These are phyloP conservation scores for Talaromyces sp. DNA, from an alignment of 2,329 filamentous ascomycete genomes.

Conservation along the genomic window DNA sequence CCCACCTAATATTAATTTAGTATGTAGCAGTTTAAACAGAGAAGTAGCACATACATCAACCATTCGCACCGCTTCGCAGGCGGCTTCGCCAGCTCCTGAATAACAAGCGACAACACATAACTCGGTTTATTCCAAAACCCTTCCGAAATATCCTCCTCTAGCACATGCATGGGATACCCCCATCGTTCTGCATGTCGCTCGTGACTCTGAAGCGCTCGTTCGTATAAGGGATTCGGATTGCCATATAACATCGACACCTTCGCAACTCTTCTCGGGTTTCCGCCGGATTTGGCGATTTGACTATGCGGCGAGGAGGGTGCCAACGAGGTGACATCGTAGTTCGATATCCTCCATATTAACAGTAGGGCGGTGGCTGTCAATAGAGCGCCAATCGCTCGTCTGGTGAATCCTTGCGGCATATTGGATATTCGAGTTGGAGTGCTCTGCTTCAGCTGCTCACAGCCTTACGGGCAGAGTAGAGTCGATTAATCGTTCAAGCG, in stretches of 20 bases:
- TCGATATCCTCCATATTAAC: conserved; percentile 16
- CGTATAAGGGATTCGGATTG: conserved; percentile 31
- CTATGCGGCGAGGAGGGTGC: not conserved
- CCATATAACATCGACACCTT: conserved; percentile 37
- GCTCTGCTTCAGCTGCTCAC: not conserved
- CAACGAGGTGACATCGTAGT: conserved; percentile 1
- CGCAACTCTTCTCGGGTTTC: conserved; percentile 20
- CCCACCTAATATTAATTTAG: conserved; percentile 25
- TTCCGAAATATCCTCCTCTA: conserved; percentile 30
- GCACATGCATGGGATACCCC: conserved; percentile 35
- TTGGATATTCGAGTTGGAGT: not conserved
- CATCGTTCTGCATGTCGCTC: conserved; percentile 31
- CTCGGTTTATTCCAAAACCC: conserved; percentile 37
- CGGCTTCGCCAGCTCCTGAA: conserved; percentile 34
- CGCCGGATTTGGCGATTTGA: not conserved
- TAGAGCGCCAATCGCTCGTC: conserved; percentile 17
- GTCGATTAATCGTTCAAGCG: conserved; percentile 1
- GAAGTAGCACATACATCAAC: conserved; percentile 30
- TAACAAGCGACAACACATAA: conserved; percentile 30
- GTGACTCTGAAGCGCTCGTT: conserved; percentile 36
- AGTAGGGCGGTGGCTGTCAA: conserved; percentile 14
- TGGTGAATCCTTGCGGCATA: conserved; percentile 18
- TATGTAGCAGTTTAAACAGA: not conserved
- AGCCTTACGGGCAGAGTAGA: not conserved
- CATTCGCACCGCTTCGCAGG: conserved; percentile 31